Base-by-base conservation (phyloP, 805 yeast genomes). In the Candida silvicultrix region DNA sequence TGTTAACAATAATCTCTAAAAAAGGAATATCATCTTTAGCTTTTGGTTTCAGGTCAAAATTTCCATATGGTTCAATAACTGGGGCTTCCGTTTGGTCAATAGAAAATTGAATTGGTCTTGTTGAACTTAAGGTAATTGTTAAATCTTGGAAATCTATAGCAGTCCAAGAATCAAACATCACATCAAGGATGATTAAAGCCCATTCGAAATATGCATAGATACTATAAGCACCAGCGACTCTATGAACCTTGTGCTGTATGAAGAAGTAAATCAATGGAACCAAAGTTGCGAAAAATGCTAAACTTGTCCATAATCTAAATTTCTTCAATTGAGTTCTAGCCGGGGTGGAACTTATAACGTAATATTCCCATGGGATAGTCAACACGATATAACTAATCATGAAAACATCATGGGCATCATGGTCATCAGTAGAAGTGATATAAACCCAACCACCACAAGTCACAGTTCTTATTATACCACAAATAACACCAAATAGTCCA, bases 361-460 rank as follows among this genome's bases (percentile, higher is more conserved):
- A 66, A 20, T 81, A 64, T 42, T 88, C 85, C 97, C 97, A 94
- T 2, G 99, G 99, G 35, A 92, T 71, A 2, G 98, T 90, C 50
- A 92, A 72, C 2, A 89, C 77, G 48, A 94, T 85, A 66, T 94
- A 94, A 23, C 84, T 63, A 49, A 94, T 89, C 99, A 94, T 94
- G 63, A 92, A 92, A 38, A 94, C 80, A 60, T 94, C 98, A 63
- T 94, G 99, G 70, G 84, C 81, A 65, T 92, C 96, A 57, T 92
- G 98, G 63, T 94, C 97, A 64, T 94, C 99, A 1, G 97, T 89
- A 7, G 96, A 86, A 2, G 99, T 94, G 51, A 94, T 85, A 62
- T 94, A 94, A 8, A 95, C 96, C 97, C 98, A 94, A 12, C 98
- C 98, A 60, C 99, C 99, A 60, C 98, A 94, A 2, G 96, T 84